Conservation (phyloP, 1,284 basidiomycete genomes). For the Fomitopsis betulina region DNA sequence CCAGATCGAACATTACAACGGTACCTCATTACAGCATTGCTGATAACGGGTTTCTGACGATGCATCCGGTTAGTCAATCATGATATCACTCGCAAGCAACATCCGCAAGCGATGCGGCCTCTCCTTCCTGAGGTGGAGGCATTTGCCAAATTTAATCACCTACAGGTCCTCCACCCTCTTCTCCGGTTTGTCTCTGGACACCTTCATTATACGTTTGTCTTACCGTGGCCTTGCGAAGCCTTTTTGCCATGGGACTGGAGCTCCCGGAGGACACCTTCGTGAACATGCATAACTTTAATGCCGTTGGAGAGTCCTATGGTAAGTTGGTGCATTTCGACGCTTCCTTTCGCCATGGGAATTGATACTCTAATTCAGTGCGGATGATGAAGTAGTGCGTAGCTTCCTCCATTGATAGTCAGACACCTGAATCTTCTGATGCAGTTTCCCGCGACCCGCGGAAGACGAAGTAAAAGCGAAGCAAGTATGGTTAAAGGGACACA, state of each 20-base stretch:
- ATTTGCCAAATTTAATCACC: constrained; percentile 25
- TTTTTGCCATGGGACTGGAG: constrained; percentile 24
- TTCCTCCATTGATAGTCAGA: not conserved
- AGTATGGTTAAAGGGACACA: constrained; percentile 60
- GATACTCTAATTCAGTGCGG: constrained; percentile 15
- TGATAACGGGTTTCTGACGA: not conserved
- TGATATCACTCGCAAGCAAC: constrained; percentile 18
- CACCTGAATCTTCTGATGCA: constrained; percentile 6
- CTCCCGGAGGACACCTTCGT: constrained; percentile 31
- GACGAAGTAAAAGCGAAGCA: constrained; percentile 48
- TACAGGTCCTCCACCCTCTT: constrained; percentile 22
- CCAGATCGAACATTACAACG: constrained; percentile 54
- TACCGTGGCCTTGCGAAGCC: constrained; percentile 10
- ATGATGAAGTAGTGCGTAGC: constrained; percentile 32
- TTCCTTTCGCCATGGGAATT: not conserved
- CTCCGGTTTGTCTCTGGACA: constrained; percentile 15
- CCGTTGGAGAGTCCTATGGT: constrained; percentile 24
- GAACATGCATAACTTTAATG: constrained; percentile 32
- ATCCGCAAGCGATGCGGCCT: constrained; percentile 30
- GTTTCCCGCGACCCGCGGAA: constrained; percentile 32
- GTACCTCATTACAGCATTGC: constrained; percentile 27
- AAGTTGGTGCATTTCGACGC: constrained; percentile 9
- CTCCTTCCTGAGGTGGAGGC: constrained; percentile 37
- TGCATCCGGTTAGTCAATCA: constrained; percentile 16
- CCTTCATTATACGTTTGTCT: constrained; percentile 3